phyloP scores from a whole-genome alignment of 2,329 filamentous ascomycete species.

The Clarireedia monteithiana region DNA sequence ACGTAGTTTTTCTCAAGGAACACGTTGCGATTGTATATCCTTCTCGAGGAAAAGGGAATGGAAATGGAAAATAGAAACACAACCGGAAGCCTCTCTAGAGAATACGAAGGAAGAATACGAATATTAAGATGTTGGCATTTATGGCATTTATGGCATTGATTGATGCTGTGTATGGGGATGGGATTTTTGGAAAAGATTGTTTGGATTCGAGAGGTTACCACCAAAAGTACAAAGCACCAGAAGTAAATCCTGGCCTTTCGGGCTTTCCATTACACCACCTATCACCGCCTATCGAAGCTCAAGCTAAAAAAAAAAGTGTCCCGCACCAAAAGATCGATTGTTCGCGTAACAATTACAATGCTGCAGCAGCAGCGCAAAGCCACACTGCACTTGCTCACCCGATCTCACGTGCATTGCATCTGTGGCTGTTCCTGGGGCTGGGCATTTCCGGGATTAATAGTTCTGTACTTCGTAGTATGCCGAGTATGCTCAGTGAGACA shows the following conservation, averaged over 20 bases:
- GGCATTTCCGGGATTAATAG: too few relatives aligned
- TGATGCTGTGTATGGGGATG: neutral
- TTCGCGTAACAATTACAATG: too few relatives aligned
- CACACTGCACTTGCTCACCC: too few relatives aligned
- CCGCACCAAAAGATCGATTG: too few relatives aligned
- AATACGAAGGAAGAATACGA: conserved; percentile 5
- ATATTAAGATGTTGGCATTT: conserved; percentile 11
- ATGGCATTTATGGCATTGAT: conserved; percentile 19
- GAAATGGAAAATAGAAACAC: too few relatives aligned
- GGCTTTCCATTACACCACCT: neutral
- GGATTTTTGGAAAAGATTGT: neutral
- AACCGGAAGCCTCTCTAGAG: conserved; percentile 6
- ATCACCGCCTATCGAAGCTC: neutral
- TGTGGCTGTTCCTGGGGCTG: too few relatives aligned
- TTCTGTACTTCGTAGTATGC: too few relatives aligned
- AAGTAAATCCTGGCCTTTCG: neutral
- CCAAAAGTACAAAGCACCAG: neutral
- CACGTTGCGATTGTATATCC: conserved; percentile 23
- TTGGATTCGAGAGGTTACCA: neutral
- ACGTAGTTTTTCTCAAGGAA: conserved; percentile 17
- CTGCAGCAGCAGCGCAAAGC: too few relatives aligned
- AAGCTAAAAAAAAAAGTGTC: neutral
- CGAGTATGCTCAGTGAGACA: too few relatives aligned
- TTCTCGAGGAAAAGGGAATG: conserved; percentile 5
- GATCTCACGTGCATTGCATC: too few relatives aligned